These are phyloP conservation scores for Austroboletus festivus DNA, from an alignment of 768 basidiomycete genomes.

Conservation along the genomic window DNA sequence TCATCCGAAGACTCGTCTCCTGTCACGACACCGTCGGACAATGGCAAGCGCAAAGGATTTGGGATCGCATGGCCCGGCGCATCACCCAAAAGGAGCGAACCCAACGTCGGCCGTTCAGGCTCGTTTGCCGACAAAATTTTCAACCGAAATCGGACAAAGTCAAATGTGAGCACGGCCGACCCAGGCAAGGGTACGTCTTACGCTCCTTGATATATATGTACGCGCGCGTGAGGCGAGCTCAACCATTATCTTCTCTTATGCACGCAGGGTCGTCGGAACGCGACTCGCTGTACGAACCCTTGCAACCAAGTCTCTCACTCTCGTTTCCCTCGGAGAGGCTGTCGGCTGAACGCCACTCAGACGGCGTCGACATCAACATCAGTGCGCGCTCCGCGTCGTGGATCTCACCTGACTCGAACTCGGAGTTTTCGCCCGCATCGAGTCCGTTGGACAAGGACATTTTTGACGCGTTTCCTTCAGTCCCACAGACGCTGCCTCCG, in stretches of 20 bases:
- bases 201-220: not conserved
- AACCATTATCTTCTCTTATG: not conserved
- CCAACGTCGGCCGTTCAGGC: slow-evolving; percentile 43
- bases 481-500: slow-evolving; percentile 50
- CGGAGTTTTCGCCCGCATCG: slow-evolving; percentile 38
- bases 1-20: slow-evolving; percentile 68
- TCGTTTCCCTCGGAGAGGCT: slow-evolving; percentile 18
- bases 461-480: slow-evolving; percentile 72
- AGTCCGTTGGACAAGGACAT: slow-evolving; percentile 52
- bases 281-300: slow-evolving; percentile 24
- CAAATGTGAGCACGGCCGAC: slow-evolving; percentile 44
- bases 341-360: slow-evolving; percentile 13
- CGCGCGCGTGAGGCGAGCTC: not conserved
- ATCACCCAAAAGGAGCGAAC: slow-evolving; percentile 50
- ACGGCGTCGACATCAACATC: slow-evolving; percentile 7
- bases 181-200: slow-evolving; percentile 36
- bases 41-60: slow-evolving; percentile 31
- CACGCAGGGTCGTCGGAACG: slow-evolving; percentile 21
- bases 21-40: slow-evolving; percentile 57
- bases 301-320: slow-evolving; percentile 24
- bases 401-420: slow-evolving; percentile 43
- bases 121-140: slow-evolving; percentile 64
- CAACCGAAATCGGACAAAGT: slow-evolving; percentile 51
- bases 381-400: slow-evolving; percentile 41
- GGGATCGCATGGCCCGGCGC: slow-evolving; percentile 46